Evolutionary conservation across 305 asterid species (phyloP).

Genomic region (Fraxinus ornus): DNA sequence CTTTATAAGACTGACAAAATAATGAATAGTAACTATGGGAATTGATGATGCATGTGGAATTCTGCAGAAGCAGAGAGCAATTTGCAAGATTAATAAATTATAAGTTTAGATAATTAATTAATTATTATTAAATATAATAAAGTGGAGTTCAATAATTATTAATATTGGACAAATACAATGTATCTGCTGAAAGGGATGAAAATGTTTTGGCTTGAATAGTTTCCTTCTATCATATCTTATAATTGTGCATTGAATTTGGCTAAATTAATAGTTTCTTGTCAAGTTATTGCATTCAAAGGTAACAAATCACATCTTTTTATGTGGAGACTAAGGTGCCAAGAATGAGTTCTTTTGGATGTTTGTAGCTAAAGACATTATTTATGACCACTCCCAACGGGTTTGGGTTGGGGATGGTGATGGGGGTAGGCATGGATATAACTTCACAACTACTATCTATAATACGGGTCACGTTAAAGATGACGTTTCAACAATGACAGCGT

Average conservation of each 20-base stretch:
- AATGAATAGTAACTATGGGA: slow-evolving; percentile 25
- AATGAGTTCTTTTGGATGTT: background rate
- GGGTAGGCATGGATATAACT: background rate
- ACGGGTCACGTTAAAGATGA: background rate
- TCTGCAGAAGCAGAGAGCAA: slow-evolving; percentile 52
- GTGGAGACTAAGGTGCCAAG: slow-evolving; percentile 8
- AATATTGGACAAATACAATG: slow-evolving; percentile 34
- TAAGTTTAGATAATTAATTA: slow-evolving; percentile 13
- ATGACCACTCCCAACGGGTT: background rate
- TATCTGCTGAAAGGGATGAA: slow-evolving; percentile 25
- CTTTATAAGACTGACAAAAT: slow-evolving; percentile 35
- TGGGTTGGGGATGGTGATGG: background rate
- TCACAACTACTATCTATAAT: background rate
- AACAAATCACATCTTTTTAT: slow-evolving; percentile 28
- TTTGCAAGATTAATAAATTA: slow-evolving; percentile 28
- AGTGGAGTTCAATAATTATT: slow-evolving; percentile 21
- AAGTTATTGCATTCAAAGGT: slow-evolving; percentile 21
- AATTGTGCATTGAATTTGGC: slow-evolving; percentile 40
- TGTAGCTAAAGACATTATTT: slow-evolving; percentile 7
- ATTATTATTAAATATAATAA: slow-evolving; percentile 3
- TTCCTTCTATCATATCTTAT: slow-evolving; percentile 23
- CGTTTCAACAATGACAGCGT: background rate
- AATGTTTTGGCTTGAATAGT: slow-evolving; percentile 1
- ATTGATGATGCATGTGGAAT: slow-evolving; percentile 55
- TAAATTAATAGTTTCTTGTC: background rate